A percentile compares a stretch with the other conserved stretches of the same genome.
Conservation (phyloP, 208 protist genomes). For the Vickermania ingenoplastis region DNA sequence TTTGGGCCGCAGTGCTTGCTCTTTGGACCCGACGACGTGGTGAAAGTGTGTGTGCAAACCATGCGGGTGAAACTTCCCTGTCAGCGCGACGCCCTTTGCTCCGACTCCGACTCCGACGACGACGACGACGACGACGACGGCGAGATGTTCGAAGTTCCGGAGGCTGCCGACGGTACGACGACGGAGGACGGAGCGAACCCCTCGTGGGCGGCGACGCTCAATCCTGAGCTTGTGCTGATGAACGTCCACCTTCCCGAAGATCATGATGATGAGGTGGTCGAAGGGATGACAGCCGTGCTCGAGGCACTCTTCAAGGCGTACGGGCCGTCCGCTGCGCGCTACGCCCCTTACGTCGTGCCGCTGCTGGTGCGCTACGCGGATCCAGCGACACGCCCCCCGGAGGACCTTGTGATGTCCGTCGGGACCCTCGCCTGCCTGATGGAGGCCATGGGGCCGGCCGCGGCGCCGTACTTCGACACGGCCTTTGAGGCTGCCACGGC, state of each 20-base stretch:
- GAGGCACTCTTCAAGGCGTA: conserved; percentile 70
- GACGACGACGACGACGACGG: conserved; percentile 16
- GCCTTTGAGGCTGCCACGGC: conserved; percentile 29
- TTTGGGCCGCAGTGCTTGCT: conserved; percentile 55
- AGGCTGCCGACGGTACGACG: conserved; percentile 9
- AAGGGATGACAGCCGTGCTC: conserved; percentile 50
- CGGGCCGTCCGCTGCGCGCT: conserved; percentile 37
- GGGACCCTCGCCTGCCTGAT: conserved; percentile 47
- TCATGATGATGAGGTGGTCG: conserved; percentile 64
- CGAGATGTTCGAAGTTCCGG: conserved; percentile 14
- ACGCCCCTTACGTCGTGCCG: conserved; percentile 34
- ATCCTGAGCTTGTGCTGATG: conserved; percentile 14
- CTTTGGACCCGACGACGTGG: conserved; percentile 31
- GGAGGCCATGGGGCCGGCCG: conserved; percentile 26
- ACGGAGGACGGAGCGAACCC: conserved; percentile 1
- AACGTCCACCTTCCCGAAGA: conserved; percentile 34
- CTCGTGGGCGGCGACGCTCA: conserved; percentile 17
- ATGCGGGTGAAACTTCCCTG: conserved; percentile 49
- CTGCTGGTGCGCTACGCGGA: conserved; percentile 48
- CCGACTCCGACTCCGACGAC: conserved; percentile 27
- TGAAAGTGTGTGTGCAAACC: conserved; percentile 28
- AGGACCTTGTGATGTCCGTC: conserved; percentile 54
- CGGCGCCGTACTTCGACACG: conserved; percentile 32
- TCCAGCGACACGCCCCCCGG: conserved; percentile 31
- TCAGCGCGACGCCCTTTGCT: conserved; percentile 28